phyloP scores from a whole-genome alignment of 2,329 filamentous ascomycete species.

The Tolypocladium ovalisporum region DNA sequence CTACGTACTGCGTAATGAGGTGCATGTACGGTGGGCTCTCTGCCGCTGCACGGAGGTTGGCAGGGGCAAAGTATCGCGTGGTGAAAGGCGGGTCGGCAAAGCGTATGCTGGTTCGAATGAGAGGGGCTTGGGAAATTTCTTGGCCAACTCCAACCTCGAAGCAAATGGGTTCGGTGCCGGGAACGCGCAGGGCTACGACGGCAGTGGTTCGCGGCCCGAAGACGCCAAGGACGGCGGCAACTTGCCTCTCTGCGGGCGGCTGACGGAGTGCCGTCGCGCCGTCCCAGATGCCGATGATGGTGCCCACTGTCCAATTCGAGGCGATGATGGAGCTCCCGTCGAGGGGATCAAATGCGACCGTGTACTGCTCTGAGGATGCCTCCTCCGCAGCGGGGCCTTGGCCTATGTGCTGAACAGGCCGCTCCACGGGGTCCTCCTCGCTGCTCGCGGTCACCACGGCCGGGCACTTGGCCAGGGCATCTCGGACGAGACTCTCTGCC shows the following conservation, averaged over 20 bases:
- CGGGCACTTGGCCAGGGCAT: slow-evolving; percentile 29
- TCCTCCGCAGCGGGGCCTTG: neutral
- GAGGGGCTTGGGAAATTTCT: slow-evolving; percentile 14
- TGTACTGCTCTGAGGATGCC: slow-evolving; percentile 33
- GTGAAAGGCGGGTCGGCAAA: slow-evolving; percentile 27
- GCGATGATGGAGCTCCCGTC: slow-evolving; percentile 52
- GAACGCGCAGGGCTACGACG: slow-evolving; percentile 40
- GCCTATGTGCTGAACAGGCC: slow-evolving; percentile 11
- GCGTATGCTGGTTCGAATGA: slow-evolving; percentile 30
- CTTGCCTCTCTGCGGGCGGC: slow-evolving; percentile 26
- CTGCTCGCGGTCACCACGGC: slow-evolving; percentile 41
- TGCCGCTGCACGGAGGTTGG: slow-evolving; percentile 47
- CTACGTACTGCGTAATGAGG: slow-evolving; percentile 38
- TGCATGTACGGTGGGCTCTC: slow-evolving; percentile 36
- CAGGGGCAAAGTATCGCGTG: slow-evolving; percentile 50
- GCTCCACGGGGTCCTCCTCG: slow-evolving; percentile 49
- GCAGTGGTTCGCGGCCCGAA: slow-evolving; percentile 45
- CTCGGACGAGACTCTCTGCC: slow-evolving; percentile 37
- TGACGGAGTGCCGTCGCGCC: slow-evolving; percentile 32
- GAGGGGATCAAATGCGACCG: slow-evolving; percentile 51
- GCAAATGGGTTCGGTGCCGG: slow-evolving; percentile 26
- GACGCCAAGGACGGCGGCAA: slow-evolving; percentile 41
- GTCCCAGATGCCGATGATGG: slow-evolving; percentile 50
- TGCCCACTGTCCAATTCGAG: slow-evolving; percentile 46
- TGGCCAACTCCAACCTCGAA: slow-evolving; percentile 39